phyloP scores from a whole-genome alignment of 1,139 yeast species.

The Pneumocystis carinii region DNA sequence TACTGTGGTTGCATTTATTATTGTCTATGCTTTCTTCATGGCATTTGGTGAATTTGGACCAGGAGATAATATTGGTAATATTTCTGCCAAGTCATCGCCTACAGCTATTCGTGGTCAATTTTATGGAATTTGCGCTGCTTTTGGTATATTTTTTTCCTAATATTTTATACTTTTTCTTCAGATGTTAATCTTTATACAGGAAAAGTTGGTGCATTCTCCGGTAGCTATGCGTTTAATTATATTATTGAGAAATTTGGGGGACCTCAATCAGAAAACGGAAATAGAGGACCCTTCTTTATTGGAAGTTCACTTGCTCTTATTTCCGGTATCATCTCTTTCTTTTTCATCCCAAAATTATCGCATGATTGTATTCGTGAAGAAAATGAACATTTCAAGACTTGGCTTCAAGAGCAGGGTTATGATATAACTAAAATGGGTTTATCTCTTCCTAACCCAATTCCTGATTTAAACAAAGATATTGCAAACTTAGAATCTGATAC shows the following conservation, averaged over 20 bases:
- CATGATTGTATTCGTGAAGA: constrained; percentile 72
- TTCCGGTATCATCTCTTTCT: constrained; percentile 52
- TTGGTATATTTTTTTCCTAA: not conserved
- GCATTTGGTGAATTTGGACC: constrained; percentile 89
- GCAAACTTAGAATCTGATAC: not conserved
- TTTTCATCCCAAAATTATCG: constrained; percentile 64
- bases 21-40: constrained; percentile 72
- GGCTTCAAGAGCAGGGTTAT: constrained; percentile 31
- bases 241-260: constrained; percentile 37
- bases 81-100: constrained; percentile 76
- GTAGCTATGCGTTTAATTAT: constrained; percentile 74
- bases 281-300: constrained; percentile 68
- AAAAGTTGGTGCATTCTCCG: constrained; percentile 83
- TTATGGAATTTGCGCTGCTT: constrained; percentile 81
- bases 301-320: constrained; percentile 63
- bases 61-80: constrained; percentile 78
- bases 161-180: not conserved
- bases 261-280: constrained; percentile 33
- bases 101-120: constrained; percentile 82
- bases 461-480: not conserved
- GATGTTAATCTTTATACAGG: constrained; percentile 30
- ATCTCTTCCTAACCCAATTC: not conserved
- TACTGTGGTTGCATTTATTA: constrained; percentile 64
- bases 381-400: constrained; percentile 53
- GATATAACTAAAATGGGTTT: constrained; percentile 15